phyloP scores from a whole-genome alignment of 2,329 filamentous ascomycete genomes.

The Amesomyces nigricolor region DNA sequence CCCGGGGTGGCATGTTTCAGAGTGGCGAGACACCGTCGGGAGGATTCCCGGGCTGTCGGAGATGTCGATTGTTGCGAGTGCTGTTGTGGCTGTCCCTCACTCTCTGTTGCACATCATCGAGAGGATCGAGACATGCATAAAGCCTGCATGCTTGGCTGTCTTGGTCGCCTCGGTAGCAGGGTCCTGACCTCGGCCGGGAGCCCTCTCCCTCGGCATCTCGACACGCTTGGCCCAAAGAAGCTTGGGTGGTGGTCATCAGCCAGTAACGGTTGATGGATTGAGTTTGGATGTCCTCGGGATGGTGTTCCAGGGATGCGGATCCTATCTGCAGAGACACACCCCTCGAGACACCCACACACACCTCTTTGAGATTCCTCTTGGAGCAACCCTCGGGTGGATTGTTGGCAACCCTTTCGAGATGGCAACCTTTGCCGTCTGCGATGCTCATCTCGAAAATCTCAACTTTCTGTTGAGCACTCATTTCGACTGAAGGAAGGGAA shows the following conservation, averaged over 20 bases:
- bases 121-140: neutral
- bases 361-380: neutral
- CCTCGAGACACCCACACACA: neutral
- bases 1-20: neutral
- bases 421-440: neutral
- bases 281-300: neutral
- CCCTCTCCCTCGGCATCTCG: neutral
- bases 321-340: neutral
- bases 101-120: neutral
- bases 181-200: constrained; percentile 10
- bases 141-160: neutral
- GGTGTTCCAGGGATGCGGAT: neutral
- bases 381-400: neutral
- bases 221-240: neutral
- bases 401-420: neutral
- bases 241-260: neutral
- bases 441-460: neutral
- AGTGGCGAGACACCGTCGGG: too few relatives aligned
- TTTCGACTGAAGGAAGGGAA: neutral
- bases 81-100: neutral
- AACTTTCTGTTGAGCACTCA: neutral
- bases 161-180: constrained; percentile 4
- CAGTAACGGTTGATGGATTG: constrained; percentile 1
- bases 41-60: neutral
- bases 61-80: too few relatives aligned